Evolutionary conservation across 2,329 filamentous ascomycete genomes (phyloP), one percentile per base, ranked within the genome.

Genomic region (Cercospora sp.): DNA sequence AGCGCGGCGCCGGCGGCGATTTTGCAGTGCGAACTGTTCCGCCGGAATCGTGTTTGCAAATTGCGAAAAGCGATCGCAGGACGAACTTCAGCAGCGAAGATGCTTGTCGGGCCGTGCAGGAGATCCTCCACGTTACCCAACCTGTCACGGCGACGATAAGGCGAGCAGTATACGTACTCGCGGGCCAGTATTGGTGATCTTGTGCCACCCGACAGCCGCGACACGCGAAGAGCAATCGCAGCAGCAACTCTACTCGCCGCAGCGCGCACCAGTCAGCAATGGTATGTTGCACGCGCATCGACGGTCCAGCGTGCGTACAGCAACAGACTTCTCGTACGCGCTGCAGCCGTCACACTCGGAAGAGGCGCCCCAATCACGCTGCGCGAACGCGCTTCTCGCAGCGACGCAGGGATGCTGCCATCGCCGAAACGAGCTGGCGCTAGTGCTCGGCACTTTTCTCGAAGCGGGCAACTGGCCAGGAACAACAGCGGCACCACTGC

Each of bases 381-480:
- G 36, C 10, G 5, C 16, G 13, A 30, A 60, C 26, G 36, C 45
- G 48, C 45, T 36, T 58, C 16, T 28, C 28, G 45, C 60, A 53
- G 13, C 31, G 51, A 62, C 26, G 62, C 61, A 63, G 61, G 61
- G 61, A 63, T 57, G 16, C 26, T 31, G 31, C 36, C 60, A 45
- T 39, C 33, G 48, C 45, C 48, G 16, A 31, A 58, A 59, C 51
- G 63, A 30, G 53, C 39, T 7, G 18, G n/a, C 63, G 36, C 63
- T 64, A 64, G 53, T 39, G 30, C 53, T 55, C 60, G 60, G 60
- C 39, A 63, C 60, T 30, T 63, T 53, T 33, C 63, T 30, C 57
- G 31, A 59, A 59, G 63, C 63, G 42, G 53, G 13, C 39, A 64
- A 51, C 63, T 59, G 66, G 66, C 61, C 61, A 67, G 60, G 53